These are phyloP conservation scores for Torrubiellomyces zombiae DNA, from an alignment of 2,329 filamentous ascomycete genomes.

Conservation along the genomic window DNA sequence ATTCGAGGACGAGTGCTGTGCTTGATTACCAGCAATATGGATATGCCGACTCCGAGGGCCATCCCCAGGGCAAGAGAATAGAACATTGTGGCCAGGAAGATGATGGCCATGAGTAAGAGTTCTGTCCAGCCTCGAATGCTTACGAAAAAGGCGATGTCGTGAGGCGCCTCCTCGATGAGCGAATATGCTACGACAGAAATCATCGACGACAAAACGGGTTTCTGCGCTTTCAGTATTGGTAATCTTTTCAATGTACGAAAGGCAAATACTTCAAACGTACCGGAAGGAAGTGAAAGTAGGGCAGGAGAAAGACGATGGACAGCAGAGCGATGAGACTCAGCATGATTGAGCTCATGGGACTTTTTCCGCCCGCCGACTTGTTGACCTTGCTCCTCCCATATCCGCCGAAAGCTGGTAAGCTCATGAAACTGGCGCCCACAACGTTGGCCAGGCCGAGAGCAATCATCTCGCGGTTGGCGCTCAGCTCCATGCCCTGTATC, in stretches of 20 bases:
- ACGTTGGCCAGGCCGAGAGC: conserved; percentile 83
- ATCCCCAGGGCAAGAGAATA: conserved; percentile 91
- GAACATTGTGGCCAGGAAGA: conserved; percentile 84
- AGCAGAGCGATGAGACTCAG: conserved; percentile 69
- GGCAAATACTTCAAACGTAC: conserved; percentile 32
- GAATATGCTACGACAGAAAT: conserved; percentile 92
- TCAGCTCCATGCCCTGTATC: conserved; percentile 66
- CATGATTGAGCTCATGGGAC: conserved; percentile 84
- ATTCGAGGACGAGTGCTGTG: conserved; percentile 87
- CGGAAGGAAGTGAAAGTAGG: conserved; percentile 91
- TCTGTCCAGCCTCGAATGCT: conserved; percentile 76
- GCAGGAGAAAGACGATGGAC: conserved; percentile 66
- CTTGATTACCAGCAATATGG: conserved; percentile 73
- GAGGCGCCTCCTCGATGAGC: conserved; percentile 84
- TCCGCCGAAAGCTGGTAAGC: conserved; percentile 83
- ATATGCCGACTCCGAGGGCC: conserved; percentile 82
- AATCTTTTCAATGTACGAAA: background rate
- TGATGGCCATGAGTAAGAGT: conserved; percentile 71
- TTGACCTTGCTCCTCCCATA: conserved; percentile 96
- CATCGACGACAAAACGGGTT: conserved; percentile 85
- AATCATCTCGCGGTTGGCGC: conserved; percentile 83
- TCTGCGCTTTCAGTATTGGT: conserved; percentile 29
- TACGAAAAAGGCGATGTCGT: conserved; percentile 81
- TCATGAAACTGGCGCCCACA: conserved; percentile 82
- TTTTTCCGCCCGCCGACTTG: conserved; percentile 76